Evolutionary conservation across 2,329 filamentous ascomycete genomes (phyloP).

Genomic region (Neurospora crassa): DNA sequence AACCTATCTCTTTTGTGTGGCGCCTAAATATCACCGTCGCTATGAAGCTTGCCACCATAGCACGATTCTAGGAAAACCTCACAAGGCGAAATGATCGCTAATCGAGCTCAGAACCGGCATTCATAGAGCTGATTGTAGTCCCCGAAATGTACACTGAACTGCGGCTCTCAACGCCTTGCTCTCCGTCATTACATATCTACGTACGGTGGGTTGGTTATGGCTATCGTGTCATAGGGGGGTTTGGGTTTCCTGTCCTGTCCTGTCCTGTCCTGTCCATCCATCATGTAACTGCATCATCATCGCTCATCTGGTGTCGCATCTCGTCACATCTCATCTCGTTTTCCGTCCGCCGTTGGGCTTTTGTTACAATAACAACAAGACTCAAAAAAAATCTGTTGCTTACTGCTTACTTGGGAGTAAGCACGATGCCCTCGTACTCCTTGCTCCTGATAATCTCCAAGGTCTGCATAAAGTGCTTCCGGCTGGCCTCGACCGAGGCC

Average conservation of each 20-base stretch:
- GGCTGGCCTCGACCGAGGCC: conserved; percentile 75
- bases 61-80: background rate
- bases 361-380: background rate
- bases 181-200: background rate
- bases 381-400: background rate
- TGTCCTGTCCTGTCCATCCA: background rate
- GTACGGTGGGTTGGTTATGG: background rate
- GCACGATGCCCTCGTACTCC: conserved; percentile 86
- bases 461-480: conserved; percentile 89
- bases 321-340: background rate
- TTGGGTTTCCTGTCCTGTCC: background rate
- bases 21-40: background rate
- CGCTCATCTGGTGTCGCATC: background rate
- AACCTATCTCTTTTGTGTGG: background rate
- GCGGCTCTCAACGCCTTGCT: background rate
- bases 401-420: conserved; percentile 41
- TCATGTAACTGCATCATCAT: background rate
- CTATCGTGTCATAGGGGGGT: background rate
- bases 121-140: background rate
- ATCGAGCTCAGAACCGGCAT: background rate
- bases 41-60: background rate
- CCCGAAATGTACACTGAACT: background rate
- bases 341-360: background rate
- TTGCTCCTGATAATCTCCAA: conserved; percentile 86
- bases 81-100: background rate